Percentiles rank a stretch among this genome's conserved stretches.
These are phyloP conservation scores for Delphinella strobiligena DNA, from an alignment of 2,329 filamentous ascomycete species.

Conservation along the genomic window DNA sequence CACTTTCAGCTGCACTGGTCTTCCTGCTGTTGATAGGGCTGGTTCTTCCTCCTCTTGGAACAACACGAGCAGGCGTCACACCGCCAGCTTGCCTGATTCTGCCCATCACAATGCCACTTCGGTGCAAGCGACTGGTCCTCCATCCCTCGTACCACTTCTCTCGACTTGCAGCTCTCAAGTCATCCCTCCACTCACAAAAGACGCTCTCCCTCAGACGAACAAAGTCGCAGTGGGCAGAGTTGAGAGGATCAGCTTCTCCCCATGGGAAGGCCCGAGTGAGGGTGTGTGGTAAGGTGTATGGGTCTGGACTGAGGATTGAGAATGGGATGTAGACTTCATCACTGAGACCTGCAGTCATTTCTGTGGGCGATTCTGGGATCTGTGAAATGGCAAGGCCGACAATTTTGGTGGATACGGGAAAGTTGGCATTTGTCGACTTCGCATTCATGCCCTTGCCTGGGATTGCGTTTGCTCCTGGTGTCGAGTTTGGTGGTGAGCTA, in stretches of 20 bases:
- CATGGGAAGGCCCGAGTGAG: conserved; percentile 86
- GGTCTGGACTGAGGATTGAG: conserved; percentile 86
- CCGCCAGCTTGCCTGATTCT: conserved; percentile 19
- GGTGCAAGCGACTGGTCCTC: conserved; percentile 51
- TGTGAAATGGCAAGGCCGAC: conserved; percentile 3
- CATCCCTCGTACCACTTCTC: conserved; percentile 94
- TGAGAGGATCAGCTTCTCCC: conserved; percentile 92
- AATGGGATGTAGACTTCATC: conserved; percentile 62
- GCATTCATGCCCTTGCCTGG: too few species aligned
- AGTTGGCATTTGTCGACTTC: too few species aligned
- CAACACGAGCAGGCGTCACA: conserved; percentile 21
- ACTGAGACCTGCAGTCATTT: too few species aligned
- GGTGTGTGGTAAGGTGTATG: conserved; percentile 57
- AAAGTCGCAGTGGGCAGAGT: conserved; percentile 89
- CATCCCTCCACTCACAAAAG: conserved; percentile 84
- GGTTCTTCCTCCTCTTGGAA: conserved; percentile 19
- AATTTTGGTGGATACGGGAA: too few species aligned
- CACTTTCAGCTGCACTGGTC: conserved; percentile 4
- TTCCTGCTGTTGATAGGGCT: neutral
- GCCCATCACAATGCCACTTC: conserved; percentile 4
- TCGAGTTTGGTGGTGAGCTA: conserved; percentile 19
- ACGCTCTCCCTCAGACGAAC: conserved; percentile 79
- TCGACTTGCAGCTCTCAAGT: conserved; percentile 79
- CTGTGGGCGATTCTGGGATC: conserved; percentile 17
- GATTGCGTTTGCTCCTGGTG: too few species aligned